A percentile compares a stretch with the other conserved stretches of the same genome.
These are phyloP conservation scores for Leccinum subgranulosum DNA, from an alignment of 768 basidiomycete species.

Conservation along the genomic window DNA sequence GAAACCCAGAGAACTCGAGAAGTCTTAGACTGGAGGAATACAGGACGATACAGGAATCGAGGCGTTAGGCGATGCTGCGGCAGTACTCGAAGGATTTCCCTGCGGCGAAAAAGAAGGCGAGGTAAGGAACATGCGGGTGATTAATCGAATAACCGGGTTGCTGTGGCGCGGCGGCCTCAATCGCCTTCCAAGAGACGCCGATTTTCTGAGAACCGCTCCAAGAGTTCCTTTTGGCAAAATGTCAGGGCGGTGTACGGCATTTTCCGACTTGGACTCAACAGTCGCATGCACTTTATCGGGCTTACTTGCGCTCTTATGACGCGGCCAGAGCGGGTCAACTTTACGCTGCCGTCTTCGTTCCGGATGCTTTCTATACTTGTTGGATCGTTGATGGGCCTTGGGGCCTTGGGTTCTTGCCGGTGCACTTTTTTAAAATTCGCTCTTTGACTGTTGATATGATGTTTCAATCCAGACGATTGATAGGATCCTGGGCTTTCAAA, in stretches of 20 bases:
- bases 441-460: background rate
- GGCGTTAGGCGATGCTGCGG: constrained; percentile 24
- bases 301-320: constrained; percentile 8
- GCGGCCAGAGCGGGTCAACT: constrained; percentile 25
- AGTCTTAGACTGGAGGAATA: constrained; percentile 22
- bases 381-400: constrained; percentile 28
- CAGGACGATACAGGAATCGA: constrained; percentile 21
- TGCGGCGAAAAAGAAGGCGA: constrained; percentile 23
- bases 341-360: constrained; percentile 32
- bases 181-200: constrained; percentile 23
- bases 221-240: no score
- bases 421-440: background rate
- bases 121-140: constrained; percentile 18
- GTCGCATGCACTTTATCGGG: no score
- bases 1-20: no score
- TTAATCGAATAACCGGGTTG: background rate
- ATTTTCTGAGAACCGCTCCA: constrained; percentile 10
- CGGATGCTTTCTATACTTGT: constrained; percentile 30
- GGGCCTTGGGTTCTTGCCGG: constrained; percentile 24
- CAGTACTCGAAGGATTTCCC: constrained; percentile 24
- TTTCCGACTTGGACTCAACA: no score
- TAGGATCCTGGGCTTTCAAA: no score
- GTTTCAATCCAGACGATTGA: background rate
- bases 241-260: constrained; percentile 4
- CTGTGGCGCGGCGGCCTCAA: background rate